Conservation (phyloP, 371 early-diverging fungal genomes). For the Rhizopus microsporus region DNA sequence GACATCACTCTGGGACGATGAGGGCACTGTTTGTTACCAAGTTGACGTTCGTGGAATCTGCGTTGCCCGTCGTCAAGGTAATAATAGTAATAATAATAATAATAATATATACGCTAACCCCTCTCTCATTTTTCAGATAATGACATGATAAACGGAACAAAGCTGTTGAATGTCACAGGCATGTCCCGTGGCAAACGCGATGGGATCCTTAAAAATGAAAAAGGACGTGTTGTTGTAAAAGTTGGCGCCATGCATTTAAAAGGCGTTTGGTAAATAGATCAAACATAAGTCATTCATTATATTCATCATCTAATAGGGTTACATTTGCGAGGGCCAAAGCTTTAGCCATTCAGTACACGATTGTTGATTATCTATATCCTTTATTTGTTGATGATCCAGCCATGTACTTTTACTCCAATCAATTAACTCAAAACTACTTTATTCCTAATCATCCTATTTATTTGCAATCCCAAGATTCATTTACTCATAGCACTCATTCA, state of each 20-base stretch:
- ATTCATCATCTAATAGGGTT: constrained; percentile 43
- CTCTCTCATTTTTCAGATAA: constrained; percentile 51
- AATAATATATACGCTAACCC: not conserved
- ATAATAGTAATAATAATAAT: constrained; percentile 10
- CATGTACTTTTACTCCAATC: constrained; percentile 36
- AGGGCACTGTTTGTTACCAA: constrained; percentile 77
- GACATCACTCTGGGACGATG: constrained; percentile 84
- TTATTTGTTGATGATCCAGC: constrained; percentile 76
- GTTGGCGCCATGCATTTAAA: constrained; percentile 88
- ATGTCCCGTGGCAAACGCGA: constrained; percentile 89
- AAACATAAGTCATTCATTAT: constrained; percentile 1
- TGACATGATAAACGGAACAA: constrained; percentile 86
- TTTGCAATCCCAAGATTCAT: constrained; percentile 21
- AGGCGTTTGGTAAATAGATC: constrained; percentile 73
- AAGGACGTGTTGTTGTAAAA: constrained; percentile 81
- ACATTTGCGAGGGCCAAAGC: constrained; percentile 71
- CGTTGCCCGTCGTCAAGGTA: constrained; percentile 78
- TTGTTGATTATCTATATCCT: constrained; percentile 69
- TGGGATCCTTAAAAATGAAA: constrained; percentile 84
- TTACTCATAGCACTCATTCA: not conserved
- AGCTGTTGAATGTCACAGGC: constrained; percentile 80
- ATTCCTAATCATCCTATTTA: constrained; percentile 25
- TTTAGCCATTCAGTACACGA: constrained; percentile 70
- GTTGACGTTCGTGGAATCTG: constrained; percentile 79
- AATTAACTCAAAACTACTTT: constrained; percentile 18